A percentile compares a stretch with the other conserved stretches of the same genome.
Evolutionary conservation across 2,329 filamentous ascomycete genomes (phyloP).

Genomic region (Lojkania enalia): DNA sequence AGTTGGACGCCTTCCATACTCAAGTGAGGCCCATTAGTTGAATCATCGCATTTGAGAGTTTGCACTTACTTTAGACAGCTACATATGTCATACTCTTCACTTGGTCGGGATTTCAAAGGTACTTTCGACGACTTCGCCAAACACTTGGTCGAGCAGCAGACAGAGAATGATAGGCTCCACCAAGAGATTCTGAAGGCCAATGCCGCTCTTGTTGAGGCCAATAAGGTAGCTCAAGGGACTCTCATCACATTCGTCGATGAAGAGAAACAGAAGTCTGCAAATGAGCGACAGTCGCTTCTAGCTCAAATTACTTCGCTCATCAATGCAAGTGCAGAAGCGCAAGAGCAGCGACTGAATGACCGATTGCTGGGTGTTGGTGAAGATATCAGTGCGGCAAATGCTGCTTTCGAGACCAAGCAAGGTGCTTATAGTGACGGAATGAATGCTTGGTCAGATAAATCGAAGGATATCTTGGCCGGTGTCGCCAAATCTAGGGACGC

Average conservation of each 20-base stretch:
- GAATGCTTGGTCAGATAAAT: slow-evolving; percentile 72
- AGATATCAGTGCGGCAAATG: slow-evolving; percentile 66
- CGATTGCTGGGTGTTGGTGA: slow-evolving; percentile 66
- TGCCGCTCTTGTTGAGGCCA: slow-evolving; percentile 68
- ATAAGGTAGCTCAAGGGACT: slow-evolving; percentile 65
- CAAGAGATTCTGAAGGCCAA: slow-evolving; percentile 73
- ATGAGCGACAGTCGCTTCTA: slow-evolving; percentile 74
- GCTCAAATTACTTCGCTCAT: slow-evolving; percentile 78
- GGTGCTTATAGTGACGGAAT: slow-evolving; percentile 70
- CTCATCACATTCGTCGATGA: slow-evolving; percentile 73
- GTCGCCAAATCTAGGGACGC: slow-evolving; percentile 74
- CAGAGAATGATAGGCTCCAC: slow-evolving; percentile 73
- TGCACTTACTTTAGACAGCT: slow-evolving; percentile 58
- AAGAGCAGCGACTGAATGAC: slow-evolving; percentile 70
- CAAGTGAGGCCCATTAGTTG: slow-evolving; percentile 50
- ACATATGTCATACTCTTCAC: slow-evolving; percentile 78
- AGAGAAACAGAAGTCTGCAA: slow-evolving; percentile 71
- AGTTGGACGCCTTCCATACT: slow-evolving; percentile 81
- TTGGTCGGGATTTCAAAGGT: slow-evolving; percentile 83
- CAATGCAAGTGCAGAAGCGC: slow-evolving; percentile 70
- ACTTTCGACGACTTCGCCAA: slow-evolving; percentile 81
- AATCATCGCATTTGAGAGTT: not conserved
- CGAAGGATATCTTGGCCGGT: slow-evolving; percentile 69
- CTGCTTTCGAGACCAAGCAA: slow-evolving; percentile 67
- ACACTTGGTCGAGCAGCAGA: slow-evolving; percentile 74